A percentile compares a stretch with the other conserved stretches of the same genome.
Evolutionary conservation across 768 basidiomycete genomes (phyloP).

Genomic region (Boletus sp.): DNA sequence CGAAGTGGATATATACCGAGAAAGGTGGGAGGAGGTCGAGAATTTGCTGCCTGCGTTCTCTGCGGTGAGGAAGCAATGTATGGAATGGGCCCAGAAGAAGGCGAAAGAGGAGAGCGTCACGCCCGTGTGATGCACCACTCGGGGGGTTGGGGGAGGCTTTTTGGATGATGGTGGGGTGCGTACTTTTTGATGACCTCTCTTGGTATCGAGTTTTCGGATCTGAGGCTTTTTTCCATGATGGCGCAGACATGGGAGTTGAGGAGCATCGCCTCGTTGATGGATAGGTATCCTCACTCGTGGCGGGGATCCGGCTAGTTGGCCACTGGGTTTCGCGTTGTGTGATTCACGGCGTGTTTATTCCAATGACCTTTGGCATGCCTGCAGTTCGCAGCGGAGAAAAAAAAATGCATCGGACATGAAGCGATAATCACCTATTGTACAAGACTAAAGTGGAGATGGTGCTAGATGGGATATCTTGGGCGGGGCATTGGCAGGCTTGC

Average conservation of each 20-base stretch:
- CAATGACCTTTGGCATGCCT: background rate
- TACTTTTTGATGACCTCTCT: background rate
- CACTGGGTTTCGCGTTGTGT: background rate
- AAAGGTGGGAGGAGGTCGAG: conserved; percentile 24
- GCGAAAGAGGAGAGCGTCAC: background rate
- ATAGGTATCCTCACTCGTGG: background rate
- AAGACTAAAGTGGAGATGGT: background rate
- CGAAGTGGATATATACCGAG: conserved; percentile 7
- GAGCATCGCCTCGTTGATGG: background rate
- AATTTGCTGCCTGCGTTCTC: conserved; percentile 22
- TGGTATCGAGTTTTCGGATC: background rate
- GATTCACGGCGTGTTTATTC: background rate
- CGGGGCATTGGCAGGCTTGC: background rate
- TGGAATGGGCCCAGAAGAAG: conserved; percentile 1
- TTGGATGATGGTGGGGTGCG: background rate
- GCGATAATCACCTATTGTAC: background rate
- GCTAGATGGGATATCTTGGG: background rate
- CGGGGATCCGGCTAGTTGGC: background rate
- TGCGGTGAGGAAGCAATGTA: conserved; percentile 17
- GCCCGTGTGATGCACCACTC: background rate
- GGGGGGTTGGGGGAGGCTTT: background rate
- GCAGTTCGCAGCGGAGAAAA: background rate
- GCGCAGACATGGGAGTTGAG: background rate
- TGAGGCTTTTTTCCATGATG: background rate
- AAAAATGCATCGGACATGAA: background rate